Percentiles rank a stretch among this genome's conserved stretches.
Evolutionary conservation across 805 yeast genomes (phyloP).

Genomic region (Blastobotrys chiropterorum): DNA sequence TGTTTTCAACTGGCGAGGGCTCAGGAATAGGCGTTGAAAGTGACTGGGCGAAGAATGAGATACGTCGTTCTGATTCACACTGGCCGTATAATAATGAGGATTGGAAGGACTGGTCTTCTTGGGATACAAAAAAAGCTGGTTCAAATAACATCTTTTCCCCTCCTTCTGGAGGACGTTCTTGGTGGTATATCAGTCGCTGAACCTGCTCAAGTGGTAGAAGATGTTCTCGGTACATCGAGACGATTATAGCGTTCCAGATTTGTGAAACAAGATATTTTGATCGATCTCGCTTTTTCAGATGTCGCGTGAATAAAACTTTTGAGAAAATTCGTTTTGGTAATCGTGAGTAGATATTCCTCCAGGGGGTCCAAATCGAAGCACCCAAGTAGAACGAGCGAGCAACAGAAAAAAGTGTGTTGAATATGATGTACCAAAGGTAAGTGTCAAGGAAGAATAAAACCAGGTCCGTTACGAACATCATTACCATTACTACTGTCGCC

Average conservation of each 20-base stretch:
- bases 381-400: slow-evolving; percentile 98
- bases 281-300: slow-evolving; percentile 95
- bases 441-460: slow-evolving; percentile 97
- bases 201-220: slow-evolving; percentile 97
- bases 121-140: slow-evolving; percentile 97
- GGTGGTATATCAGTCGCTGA: slow-evolving; percentile 93
- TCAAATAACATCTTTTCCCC: slow-evolving; percentile 98
- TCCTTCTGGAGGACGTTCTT: slow-evolving; percentile 96
- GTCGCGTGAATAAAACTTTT: slow-evolving; percentile 90
- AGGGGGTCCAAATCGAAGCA: slow-evolving; percentile 97
- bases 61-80: slow-evolving; percentile 99
- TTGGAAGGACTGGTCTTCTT: slow-evolving; percentile 89
- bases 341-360: slow-evolving; percentile 98
- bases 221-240: slow-evolving; percentile 99
- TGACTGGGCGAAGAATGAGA: slow-evolving; percentile 98
- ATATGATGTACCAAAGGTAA: slow-evolving; percentile 95
- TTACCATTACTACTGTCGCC: slow-evolving; percentile 80
- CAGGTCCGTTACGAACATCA: slow-evolving; percentile 90
- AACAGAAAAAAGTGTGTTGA: slow-evolving; percentile 91
- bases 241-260: slow-evolving; percentile 98
- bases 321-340: slow-evolving; percentile 98
- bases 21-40: slow-evolving; percentile 98
- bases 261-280: slow-evolving; percentile 97
- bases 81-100: slow-evolving; percentile 96
- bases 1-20: slow-evolving; percentile 97